A percentile compares a stretch with the other conserved stretches of the same genome.
These are phyloP conservation scores for Gossypium lobatum DNA, from an alignment of 441 rosid genomes.

Conservation along the genomic window DNA sequence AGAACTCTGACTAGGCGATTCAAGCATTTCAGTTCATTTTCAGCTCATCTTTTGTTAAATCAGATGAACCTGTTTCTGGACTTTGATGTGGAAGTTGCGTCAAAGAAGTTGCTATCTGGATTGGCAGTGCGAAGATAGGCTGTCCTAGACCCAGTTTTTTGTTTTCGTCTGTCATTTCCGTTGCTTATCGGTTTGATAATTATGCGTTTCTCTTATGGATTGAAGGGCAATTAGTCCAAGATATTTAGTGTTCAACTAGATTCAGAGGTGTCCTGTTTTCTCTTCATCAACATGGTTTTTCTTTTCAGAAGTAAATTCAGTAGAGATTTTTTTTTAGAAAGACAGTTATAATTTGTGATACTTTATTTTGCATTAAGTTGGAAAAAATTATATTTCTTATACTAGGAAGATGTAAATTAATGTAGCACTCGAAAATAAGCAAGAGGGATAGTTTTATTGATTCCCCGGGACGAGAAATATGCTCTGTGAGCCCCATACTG, in stretches of 20 bases:
- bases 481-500: slow-evolving; percentile 35
- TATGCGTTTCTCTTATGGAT: neutral
- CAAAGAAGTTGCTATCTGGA: neutral
- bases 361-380: neutral
- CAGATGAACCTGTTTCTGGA: neutral
- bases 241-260: neutral
- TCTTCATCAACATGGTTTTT: neutral
- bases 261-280: neutral
- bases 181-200: neutral
- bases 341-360: neutral
- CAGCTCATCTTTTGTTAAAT: neutral
- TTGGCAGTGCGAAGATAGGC: neutral
- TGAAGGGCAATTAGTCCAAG: neutral
- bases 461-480: slow-evolving; percentile 9
- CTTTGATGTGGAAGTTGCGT: neutral
- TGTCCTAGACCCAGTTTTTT: neutral
- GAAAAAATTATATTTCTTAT: neutral
- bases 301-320: neutral
- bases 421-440: neutral
- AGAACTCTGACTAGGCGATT: neutral
- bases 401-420: neutral
- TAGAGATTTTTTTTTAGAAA: neutral
- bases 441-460: neutral
- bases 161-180: neutral
- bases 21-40: neutral